A percentile compares a stretch with the other conserved stretches of the same genome.
phyloP scores from a whole-genome alignment of 2,329 filamentous ascomycete species.

The Fusarium caatingaense region DNA sequence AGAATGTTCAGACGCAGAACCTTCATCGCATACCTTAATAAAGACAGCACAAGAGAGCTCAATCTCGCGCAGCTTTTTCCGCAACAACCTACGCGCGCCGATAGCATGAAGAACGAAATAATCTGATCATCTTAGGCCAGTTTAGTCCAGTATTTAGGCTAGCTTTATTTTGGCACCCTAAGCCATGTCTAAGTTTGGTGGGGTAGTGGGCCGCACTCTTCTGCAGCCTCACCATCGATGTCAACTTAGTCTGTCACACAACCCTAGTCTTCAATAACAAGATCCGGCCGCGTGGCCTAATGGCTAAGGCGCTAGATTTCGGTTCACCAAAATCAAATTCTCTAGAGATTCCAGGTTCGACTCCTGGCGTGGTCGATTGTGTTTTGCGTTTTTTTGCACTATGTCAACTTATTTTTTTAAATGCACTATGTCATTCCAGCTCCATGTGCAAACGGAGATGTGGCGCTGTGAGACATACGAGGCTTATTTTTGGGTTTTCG shows the following conservation, averaged over 20 bases:
- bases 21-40: rapidly evolving
- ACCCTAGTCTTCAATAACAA: conserved; percentile 10
- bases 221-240: neutral
- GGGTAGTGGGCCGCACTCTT: too few relatives aligned
- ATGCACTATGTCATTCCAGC: neutral
- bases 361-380: conserved; percentile 50
- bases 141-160: neutral
- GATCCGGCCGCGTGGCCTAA: conserved; percentile 51
- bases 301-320: conserved; percentile 54
- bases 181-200: neutral
- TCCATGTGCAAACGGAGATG: neutral
- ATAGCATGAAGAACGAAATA: rapidly evolving
- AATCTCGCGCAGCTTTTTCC: neutral
- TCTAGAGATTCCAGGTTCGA: conserved; percentile 54
- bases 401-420: neutral
- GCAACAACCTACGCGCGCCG: too few relatives aligned
- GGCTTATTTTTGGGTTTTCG: neutral
- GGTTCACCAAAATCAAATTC: conserved; percentile 33
- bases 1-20: too few relatives aligned
- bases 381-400: neutral
- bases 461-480: neutral
- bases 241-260: neutral
- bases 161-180: neutral
- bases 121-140: rapidly evolving
- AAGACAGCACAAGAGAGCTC: neutral